Conservation (phyloP, 2,329 filamentous ascomycete genomes). For the Fusarium irregulare region DNA sequence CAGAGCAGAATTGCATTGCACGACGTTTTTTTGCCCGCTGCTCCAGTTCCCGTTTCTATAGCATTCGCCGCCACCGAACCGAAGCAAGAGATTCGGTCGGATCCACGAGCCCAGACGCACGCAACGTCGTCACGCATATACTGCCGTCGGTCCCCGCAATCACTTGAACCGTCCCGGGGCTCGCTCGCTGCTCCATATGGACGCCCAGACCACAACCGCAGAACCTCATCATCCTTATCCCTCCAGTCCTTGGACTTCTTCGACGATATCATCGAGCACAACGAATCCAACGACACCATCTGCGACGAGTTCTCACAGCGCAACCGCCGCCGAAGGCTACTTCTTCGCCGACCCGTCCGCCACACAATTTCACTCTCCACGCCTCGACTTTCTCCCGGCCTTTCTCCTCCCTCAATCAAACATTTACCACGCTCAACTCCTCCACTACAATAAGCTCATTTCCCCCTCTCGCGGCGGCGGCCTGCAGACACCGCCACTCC, state of each 20-base stretch:
- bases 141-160: constrained; percentile 42
- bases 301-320: constrained; percentile 43
- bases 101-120: constrained; percentile 32
- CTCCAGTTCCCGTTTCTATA: constrained; percentile 35
- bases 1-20: constrained; percentile 11
- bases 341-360: constrained; percentile 47
- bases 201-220: constrained; percentile 53
- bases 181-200: constrained; percentile 53
- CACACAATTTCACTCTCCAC: constrained; percentile 52
- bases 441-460: constrained; percentile 74
- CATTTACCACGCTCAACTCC: constrained; percentile 70
- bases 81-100: constrained; percentile 19
- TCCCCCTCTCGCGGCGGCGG: constrained; percentile 67
- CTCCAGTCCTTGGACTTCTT: constrained; percentile 48
- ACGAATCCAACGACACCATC: constrained; percentile 43
- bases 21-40: constrained; percentile 24
- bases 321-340: constrained; percentile 48
- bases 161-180: constrained; percentile 44
- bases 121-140: constrained; percentile 39
- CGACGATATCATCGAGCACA: constrained; percentile 45
- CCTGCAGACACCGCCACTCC: constrained; percentile 66
- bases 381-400: constrained; percentile 67
- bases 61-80: constrained; percentile 27
- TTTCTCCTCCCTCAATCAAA: constrained; percentile 69
- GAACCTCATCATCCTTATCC: constrained; percentile 55